Evolutionary conservation across 2,329 filamentous ascomycete species (phyloP), one percentile per base, ranked within the genome.

Genomic region (Botrytis sinoallii): DNA sequence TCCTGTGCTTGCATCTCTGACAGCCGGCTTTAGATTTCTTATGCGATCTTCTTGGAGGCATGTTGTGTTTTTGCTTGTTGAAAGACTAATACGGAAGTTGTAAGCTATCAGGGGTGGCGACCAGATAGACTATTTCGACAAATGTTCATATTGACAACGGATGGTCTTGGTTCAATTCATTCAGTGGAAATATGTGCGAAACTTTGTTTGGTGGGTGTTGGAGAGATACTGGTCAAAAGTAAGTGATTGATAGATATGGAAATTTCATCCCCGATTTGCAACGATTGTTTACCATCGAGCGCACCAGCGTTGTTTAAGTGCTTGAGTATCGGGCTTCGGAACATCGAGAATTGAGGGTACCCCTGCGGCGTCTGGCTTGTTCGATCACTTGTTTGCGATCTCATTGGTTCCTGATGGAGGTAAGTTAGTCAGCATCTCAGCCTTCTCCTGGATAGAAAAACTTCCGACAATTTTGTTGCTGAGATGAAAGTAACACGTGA

Each of bases 11-110:
- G 82, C 90, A 92, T 74, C 88, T 84, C 75, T 86, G 85, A 78
- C 90, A 92, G 64, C 90, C 90, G 70, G 89, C 87, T 77, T 90
- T 86, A 73, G 89, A 91, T 83, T 92, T 92, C 80, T 91, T 92
- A 82, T 92, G 90, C 60, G 90, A 90, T 80, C 89, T 85, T 79
- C 90, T 85, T 44, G 90, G 89, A 75, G 90, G 88, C 89, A 91
- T 91, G 12, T 42, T 72, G 29, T 22, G 25, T n/a, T 35, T 42
- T n/a, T 29, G 38, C n/a, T 14, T 42, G 25, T 40, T 38, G 55
- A n/a, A 29, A 40, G 66, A 68, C 35, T 14, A 32, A 35, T 40
- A 6, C 4, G 44, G 35, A 57, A 40, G 46, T 42, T 29, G 65
- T 20, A 42, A 57, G 35, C 14, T 55, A 42, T 68, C 35, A 57